Percentiles rank a stretch among this genome's conserved stretches.
Conservation (phyloP, 2,329 filamentous ascomycete species). For the Aspergillus ochraceus region DNA sequence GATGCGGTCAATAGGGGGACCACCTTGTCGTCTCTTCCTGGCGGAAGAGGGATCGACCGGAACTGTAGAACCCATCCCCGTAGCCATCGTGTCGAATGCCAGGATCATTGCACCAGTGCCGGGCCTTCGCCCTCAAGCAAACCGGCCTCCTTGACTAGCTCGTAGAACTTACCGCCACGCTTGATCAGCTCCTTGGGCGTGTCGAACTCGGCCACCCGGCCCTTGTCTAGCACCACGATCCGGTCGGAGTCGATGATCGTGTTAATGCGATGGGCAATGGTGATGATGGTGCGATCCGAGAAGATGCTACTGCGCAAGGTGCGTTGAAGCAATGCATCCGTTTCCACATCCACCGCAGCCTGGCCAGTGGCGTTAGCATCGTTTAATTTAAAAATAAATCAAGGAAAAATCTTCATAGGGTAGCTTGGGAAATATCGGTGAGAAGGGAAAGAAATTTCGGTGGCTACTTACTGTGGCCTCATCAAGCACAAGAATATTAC, state of each 20-base stretch:
- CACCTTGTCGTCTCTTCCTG: background rate
- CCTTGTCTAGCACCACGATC: conserved; percentile 90
- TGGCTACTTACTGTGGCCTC: conserved; percentile 74
- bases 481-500: conserved; percentile 94
- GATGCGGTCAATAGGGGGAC: conserved; percentile 3
- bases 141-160: conserved; percentile 87
- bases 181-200: conserved; percentile 76
- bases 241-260: conserved; percentile 88
- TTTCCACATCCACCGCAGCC: conserved; percentile 70
- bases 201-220: conserved; percentile 89
- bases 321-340: conserved; percentile 64
- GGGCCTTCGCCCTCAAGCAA: conserved; percentile 56
- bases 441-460: background rate
- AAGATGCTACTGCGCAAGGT: conserved; percentile 69
- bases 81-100: background rate
- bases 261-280: conserved; percentile 96
- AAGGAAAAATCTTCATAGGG: background rate
- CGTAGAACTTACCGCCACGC: conserved; percentile 77
- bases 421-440: conserved; percentile 3
- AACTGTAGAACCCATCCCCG: too few relatives aligned
- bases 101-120: conserved; percentile 18
- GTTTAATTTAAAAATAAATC: conserved; percentile 1
- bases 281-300: conserved; percentile 92
- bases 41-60: too few relatives aligned
- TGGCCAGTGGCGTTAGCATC: conserved; percentile 25